These are phyloP conservation scores for Leccinum arenicola DNA, from an alignment of 768 basidiomycete genomes.

Conservation along the genomic window DNA sequence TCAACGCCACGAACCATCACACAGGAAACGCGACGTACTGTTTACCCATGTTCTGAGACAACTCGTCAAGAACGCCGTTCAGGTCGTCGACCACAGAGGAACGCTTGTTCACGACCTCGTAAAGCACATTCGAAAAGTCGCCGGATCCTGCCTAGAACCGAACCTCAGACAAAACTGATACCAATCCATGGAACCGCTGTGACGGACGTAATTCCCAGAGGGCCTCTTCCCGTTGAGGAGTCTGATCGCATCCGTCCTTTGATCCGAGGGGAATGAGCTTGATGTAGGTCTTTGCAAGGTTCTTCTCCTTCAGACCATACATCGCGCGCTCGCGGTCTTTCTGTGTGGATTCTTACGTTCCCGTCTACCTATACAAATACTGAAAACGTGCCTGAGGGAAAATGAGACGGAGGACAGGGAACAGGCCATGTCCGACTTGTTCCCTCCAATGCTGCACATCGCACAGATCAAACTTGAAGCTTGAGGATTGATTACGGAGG, in stretches of 20 bases:
- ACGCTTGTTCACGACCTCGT: conserved; percentile 81
- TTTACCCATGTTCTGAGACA: conserved; percentile 71
- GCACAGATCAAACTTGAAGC: conserved; percentile 11
- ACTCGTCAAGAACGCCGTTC: conserved; percentile 76
- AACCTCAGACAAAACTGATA: background rate
- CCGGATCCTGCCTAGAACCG: conserved; percentile 62
- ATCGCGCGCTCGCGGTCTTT: conserved; percentile 92
- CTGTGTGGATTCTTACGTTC: conserved; percentile 39
- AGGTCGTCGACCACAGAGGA: conserved; percentile 81
- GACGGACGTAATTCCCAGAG: conserved; percentile 58
- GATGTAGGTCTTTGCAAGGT: conserved; percentile 90
- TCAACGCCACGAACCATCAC: conserved; percentile 2
- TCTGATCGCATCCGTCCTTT: conserved; percentile 74
- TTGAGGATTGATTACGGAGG: conserved; percentile 29
- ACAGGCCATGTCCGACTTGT: conserved; percentile 84
- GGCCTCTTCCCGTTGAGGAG: conserved; percentile 91
- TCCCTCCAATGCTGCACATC: conserved; percentile 73
- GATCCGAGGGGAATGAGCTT: conserved; percentile 80
- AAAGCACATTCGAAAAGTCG: conserved; percentile 85
- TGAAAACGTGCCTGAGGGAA: conserved; percentile 71
- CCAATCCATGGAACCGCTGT: conserved; percentile 2
- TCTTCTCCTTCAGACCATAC: conserved; percentile 94
- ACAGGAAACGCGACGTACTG: conserved; percentile 44
- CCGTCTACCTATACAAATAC: background rate
- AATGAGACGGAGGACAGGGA: conserved; percentile 84